Conservation (phyloP, 106 monocot genomes). For the Dendrobium chrysotoxum region DNA sequence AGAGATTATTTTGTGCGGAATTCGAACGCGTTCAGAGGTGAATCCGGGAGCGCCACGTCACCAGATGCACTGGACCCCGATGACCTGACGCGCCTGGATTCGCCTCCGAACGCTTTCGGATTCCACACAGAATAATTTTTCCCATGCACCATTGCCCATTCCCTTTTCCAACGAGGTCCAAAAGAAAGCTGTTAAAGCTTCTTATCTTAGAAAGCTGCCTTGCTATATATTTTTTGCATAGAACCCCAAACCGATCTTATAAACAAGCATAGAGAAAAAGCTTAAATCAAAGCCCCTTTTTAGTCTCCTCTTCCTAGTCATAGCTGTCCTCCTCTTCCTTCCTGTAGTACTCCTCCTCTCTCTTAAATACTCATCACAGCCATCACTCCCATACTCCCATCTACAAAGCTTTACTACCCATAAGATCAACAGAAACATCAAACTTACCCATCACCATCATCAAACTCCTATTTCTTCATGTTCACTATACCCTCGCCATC, state of each 20-base stretch:
- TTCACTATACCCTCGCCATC: slow-evolving; percentile 9
- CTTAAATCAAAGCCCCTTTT: not conserved
- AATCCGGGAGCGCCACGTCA: too few species aligned
- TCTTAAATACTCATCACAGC: not conserved
- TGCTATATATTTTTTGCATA: not conserved
- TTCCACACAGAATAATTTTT: too few species aligned
- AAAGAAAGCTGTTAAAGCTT: not conserved
- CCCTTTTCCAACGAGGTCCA: slow-evolving; percentile 4
- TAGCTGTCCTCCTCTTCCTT: not conserved
- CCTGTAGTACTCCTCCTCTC: not conserved
- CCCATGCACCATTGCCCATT: too few species aligned
- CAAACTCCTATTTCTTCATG: slow-evolving; percentile 5
- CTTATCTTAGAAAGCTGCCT: slow-evolving; percentile 12
- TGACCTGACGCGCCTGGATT: too few species aligned
- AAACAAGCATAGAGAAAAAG: slow-evolving; percentile 15
- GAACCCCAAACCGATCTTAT: slow-evolving; percentile 14
- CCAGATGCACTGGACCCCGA: too few species aligned
- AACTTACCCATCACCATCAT: not conserved
- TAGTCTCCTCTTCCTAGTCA: not conserved
- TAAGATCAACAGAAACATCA: not conserved
- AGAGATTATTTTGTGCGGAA: too few species aligned
- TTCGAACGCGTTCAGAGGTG: too few species aligned
- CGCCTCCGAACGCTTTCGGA: too few species aligned
- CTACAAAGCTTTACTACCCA: too few species aligned
- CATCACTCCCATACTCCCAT: not conserved